A percentile compares a stretch with the other conserved stretches of the same genome.
Conservation (phyloP, 495 filamentous ascomycete species). For the Pyronema omphalodes region DNA sequence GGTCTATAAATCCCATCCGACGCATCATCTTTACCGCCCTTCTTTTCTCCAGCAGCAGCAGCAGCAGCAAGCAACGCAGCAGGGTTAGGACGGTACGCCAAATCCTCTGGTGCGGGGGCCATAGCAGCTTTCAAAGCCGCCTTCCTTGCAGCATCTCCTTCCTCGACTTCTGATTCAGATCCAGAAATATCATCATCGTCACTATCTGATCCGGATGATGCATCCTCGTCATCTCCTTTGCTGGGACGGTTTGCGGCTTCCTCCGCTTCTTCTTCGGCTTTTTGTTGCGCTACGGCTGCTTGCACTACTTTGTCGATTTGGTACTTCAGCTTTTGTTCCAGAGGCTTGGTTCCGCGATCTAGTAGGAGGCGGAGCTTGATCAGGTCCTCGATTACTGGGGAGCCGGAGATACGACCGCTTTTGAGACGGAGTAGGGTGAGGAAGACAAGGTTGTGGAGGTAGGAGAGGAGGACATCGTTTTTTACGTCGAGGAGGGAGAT, state of each 20-base stretch:
- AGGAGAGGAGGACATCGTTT: slow-evolving; percentile 86
- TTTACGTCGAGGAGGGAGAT: slow-evolving; percentile 90
- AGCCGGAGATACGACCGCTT: slow-evolving; percentile 20
- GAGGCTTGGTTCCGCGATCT: slow-evolving; percentile 71
- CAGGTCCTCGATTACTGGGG: slow-evolving; percentile 57
- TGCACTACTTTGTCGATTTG: slow-evolving; percentile 81
- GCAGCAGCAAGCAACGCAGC: slow-evolving; percentile 12
- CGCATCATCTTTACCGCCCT: slow-evolving; percentile 14
- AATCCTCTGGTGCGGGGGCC: slow-evolving; percentile 28
- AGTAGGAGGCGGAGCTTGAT: slow-evolving; percentile 72
- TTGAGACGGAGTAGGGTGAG: slow-evolving; percentile 68
- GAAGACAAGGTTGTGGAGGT: slow-evolving; percentile 86
- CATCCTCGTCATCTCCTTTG: slow-evolving; percentile 29
- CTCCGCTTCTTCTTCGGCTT: slow-evolving; percentile 21
- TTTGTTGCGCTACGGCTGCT: slow-evolving; percentile 58
- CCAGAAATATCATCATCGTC: slow-evolving; percentile 24
- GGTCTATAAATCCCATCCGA: slow-evolving; percentile 55
- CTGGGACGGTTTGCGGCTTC: slow-evolving; percentile 16
- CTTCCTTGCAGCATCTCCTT: background rate
- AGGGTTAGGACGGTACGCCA: slow-evolving; percentile 49
- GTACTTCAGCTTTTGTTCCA: slow-evolving; percentile 74
- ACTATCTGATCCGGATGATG: slow-evolving; percentile 22
- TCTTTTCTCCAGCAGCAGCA: slow-evolving; percentile 18
- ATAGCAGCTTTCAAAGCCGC: background rate
- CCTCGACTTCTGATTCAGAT: background rate